Conservation (phyloP, 805 yeast species). For the Yarrowia divulgata region DNA sequence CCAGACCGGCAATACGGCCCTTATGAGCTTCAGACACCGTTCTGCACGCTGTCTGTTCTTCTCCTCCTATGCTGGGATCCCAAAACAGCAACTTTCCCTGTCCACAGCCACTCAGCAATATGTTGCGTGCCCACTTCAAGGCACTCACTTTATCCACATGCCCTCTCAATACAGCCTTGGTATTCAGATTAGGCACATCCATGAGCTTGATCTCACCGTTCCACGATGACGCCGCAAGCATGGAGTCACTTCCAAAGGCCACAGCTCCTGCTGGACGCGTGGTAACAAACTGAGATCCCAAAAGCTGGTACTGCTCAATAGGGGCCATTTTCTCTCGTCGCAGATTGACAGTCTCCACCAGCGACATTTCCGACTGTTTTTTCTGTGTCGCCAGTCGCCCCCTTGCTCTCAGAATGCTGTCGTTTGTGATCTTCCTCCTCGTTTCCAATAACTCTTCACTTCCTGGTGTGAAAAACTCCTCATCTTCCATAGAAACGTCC, state of each 20-base stretch:
- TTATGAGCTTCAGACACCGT: constrained; percentile 54
- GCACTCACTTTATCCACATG: constrained; percentile 75
- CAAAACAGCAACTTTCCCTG: constrained; percentile 55
- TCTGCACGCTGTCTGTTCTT: constrained; percentile 39
- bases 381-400: constrained; percentile 53
- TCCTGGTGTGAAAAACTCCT: constrained; percentile 88
- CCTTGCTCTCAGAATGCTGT: constrained; percentile 59
- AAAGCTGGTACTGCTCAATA: constrained; percentile 54
- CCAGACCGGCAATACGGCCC: constrained; percentile 64
- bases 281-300: constrained; percentile 75
- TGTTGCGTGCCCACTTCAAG: constrained; percentile 62
- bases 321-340: constrained; percentile 56
- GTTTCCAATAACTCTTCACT: constrained; percentile 58
- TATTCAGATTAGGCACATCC: constrained; percentile 52
- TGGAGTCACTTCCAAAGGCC: constrained; percentile 52
- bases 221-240: constrained; percentile 81
- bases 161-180: constrained; percentile 51
- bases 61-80: constrained; percentile 42
- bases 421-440: constrained; percentile 60
- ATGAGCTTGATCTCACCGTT: constrained; percentile 57
- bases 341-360: constrained; percentile 55
- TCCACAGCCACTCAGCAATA: constrained; percentile 55
- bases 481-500: constrained; percentile 62
- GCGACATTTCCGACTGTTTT: constrained; percentile 50
- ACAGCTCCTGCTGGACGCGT: constrained; percentile 72